These are phyloP conservation scores for Aspergillus ochraceus DNA, from an alignment of 2,329 filamentous ascomycete species.

Conservation along the genomic window DNA sequence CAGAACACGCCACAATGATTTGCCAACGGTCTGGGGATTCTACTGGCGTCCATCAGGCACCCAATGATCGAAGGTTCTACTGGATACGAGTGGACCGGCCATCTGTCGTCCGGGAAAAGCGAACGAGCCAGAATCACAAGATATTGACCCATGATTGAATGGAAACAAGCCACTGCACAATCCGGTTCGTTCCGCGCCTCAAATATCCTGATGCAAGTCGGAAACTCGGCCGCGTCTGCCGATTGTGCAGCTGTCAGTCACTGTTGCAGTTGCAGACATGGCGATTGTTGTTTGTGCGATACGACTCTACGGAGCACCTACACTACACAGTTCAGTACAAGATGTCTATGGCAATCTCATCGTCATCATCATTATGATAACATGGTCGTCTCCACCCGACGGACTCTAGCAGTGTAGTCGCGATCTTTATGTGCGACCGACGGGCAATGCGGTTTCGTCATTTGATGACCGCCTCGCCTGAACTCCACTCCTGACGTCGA, in stretches of 20 bases:
- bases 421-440: not conserved
- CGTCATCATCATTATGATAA: slow-evolving; percentile 2
- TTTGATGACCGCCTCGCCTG: not conserved
- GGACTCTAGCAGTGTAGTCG: not conserved
- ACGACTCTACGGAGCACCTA: too few relatives aligned
- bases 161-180: not conserved
- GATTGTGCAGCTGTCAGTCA: not conserved
- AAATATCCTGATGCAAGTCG: not conserved
- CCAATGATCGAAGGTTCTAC: not conserved
- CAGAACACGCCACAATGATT: not conserved
- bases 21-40: not conserved
- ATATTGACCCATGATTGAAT: not conserved
- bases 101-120: not conserved
- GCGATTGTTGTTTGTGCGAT: not conserved
- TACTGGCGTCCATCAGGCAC: not conserved
- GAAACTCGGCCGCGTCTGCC: not conserved
- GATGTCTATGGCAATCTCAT: not conserved
- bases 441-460: not conserved
- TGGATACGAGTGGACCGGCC: not conserved
- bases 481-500: slow-evolving; percentile 7
- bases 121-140: not conserved
- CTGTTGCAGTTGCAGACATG: not conserved
- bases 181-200: not conserved
- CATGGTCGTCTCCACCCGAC: not conserved
- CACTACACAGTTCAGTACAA: not conserved